These are phyloP conservation scores for Leishmania martiniquensis DNA, from an alignment of 208 protist species.

Conservation along the genomic window DNA sequence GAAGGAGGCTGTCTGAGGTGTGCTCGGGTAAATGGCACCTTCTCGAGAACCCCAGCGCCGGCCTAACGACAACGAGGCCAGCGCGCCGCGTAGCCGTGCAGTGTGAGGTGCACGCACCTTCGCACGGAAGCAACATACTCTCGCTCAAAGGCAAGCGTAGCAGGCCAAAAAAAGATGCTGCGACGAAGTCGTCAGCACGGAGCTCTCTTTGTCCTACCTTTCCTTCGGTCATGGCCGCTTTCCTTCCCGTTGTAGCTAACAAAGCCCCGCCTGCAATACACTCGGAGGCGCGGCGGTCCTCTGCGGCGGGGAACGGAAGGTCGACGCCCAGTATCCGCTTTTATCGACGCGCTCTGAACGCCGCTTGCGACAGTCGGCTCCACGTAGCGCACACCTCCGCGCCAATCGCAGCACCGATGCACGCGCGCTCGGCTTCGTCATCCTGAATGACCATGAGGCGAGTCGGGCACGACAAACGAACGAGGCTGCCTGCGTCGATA, in stretches of 20 bases:
- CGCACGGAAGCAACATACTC: no score
- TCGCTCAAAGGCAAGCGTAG: neutral
- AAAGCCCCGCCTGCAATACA: neutral
- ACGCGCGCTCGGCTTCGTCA: conserved; percentile 21
- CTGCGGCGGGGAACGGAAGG: neutral
- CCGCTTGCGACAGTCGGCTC: conserved; percentile 9
- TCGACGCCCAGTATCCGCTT: neutral
- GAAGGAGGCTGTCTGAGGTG: neutral
- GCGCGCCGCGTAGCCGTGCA: neutral
- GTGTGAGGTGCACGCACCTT: neutral
- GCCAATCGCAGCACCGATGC: conserved; percentile 17
- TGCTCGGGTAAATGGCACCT: neutral
- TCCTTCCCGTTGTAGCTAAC: neutral
- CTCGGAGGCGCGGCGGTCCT: neutral
- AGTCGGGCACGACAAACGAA: conserved; percentile 41
- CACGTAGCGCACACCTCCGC: conserved; percentile 7
- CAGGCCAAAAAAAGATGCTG: neutral
- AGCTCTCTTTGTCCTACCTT: neutral
- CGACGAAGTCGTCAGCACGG: neutral
- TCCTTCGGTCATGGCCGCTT: neutral
- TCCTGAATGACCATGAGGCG: conserved; percentile 45
- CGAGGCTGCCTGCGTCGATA: conserved; percentile 7
- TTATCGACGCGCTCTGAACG: neutral
- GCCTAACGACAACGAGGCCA: neutral
- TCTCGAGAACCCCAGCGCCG: neutral